Conservation (phyloP, 2,329 filamentous ascomycete species). For the Cercospora sojina region DNA sequence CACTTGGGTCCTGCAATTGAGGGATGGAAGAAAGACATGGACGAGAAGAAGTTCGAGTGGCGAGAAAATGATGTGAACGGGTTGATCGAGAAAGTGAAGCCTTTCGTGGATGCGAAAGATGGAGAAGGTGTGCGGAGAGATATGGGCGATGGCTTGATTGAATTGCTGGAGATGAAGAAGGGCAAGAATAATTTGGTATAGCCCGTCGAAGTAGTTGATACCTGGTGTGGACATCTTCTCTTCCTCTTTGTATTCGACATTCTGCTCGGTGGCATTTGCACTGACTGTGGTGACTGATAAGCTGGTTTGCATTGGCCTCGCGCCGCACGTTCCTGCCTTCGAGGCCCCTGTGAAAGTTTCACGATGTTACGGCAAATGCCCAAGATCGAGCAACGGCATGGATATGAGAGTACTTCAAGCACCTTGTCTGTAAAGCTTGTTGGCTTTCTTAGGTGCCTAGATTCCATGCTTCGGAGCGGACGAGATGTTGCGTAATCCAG, state of each 20-base stretch:
- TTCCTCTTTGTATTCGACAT: neutral
- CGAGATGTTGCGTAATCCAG: neutral
- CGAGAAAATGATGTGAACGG: slow-evolving; percentile 6
- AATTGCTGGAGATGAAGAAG: slow-evolving; percentile 21
- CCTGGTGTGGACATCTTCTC: neutral
- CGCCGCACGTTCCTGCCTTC: neutral
- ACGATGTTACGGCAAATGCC: neutral
- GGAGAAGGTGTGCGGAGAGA: slow-evolving; percentile 13
- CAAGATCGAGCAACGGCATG: neutral
- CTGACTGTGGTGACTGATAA: neutral
- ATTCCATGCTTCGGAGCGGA: too few relatives aligned
- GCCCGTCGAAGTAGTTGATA: neutral
- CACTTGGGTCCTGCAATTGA: slow-evolving; percentile 22
- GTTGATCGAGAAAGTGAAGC: slow-evolving; percentile 15
- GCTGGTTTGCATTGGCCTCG: neutral
- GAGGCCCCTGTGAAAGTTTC: neutral
- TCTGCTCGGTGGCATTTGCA: neutral
- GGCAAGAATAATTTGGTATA: slow-evolving; percentile 12
- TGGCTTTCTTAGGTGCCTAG: neutral
- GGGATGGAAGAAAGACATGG: slow-evolving; percentile 23
- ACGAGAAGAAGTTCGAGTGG: slow-evolving; percentile 19
- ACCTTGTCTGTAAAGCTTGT: neutral
- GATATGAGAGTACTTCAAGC: neutral
- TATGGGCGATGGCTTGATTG: slow-evolving; percentile 22
- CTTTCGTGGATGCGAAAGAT: slow-evolving; percentile 12